phyloP scores from a whole-genome alignment of 768 basidiomycete genomes.

The Phylloporus sp. region DNA sequence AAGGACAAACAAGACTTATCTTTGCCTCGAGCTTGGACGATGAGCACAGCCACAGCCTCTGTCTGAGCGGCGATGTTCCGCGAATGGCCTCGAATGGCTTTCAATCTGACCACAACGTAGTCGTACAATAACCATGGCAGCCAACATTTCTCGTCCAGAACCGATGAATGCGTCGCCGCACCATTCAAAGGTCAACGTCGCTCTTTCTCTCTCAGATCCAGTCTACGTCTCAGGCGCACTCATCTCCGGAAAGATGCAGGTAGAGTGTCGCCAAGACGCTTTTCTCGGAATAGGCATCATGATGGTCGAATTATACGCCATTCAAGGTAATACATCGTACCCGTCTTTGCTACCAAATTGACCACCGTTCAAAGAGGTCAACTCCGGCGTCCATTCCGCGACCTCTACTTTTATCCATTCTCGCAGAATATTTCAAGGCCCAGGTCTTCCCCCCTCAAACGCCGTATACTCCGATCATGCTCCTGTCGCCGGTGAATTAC shows the following conservation, averaged over 20 bases:
- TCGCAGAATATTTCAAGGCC: conserved; percentile 73
- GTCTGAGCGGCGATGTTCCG: conserved; percentile 18
- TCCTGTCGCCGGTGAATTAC: conserved; percentile 51
- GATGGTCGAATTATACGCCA: conserved; percentile 71
- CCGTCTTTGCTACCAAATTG: background rate
- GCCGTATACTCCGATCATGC: conserved; percentile 57
- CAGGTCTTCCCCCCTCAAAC: conserved; percentile 77
- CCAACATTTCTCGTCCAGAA: conserved; percentile 42
- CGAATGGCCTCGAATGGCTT: conserved; percentile 12
- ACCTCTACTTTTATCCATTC: conserved; percentile 71
- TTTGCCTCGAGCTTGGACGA: conserved; percentile 7
- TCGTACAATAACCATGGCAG: too few species aligned
- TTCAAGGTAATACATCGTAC: conserved; percentile 53
- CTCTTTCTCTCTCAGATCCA: conserved; percentile 52
- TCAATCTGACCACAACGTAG: too few species aligned
- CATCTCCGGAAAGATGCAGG: conserved; percentile 71
- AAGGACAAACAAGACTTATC: conserved; percentile 17
- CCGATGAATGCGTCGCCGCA: conserved; percentile 81
- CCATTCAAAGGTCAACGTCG: conserved; percentile 74
- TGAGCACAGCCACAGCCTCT: conserved; percentile 14
- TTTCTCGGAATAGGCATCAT: conserved; percentile 70
- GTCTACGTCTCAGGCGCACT: conserved; percentile 61
- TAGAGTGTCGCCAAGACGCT: conserved; percentile 60
- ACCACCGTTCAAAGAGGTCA: conserved; percentile 50
- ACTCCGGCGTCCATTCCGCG: conserved; percentile 74